A percentile compares a stretch with the other conserved stretches of the same genome.
phyloP scores from a whole-genome alignment of 140 eudicot species.

The Senecio squalidus region DNA sequence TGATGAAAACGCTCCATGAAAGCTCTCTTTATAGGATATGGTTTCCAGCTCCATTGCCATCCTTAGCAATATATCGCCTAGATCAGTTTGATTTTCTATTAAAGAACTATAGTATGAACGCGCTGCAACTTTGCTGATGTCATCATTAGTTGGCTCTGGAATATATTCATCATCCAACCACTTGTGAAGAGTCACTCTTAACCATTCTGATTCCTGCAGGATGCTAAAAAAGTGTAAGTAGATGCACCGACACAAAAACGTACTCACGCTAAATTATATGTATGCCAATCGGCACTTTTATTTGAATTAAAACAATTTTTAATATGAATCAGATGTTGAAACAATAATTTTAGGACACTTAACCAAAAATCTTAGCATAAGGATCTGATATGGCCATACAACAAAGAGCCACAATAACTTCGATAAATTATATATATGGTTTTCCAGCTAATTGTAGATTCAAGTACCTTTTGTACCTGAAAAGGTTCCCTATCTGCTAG shows the following conservation, averaged over 20 bases:
- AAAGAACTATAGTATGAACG: constrained; percentile 58
- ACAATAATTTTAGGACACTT: no score
- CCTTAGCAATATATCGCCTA: constrained; percentile 77
- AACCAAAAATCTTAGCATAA: background rate
- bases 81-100: constrained; percentile 53
- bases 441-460: background rate
- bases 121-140: constrained; percentile 81
- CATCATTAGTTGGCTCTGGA: constrained; percentile 78
- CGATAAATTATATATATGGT: background rate
- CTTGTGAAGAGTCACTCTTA: constrained; percentile 67
- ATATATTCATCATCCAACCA: constrained; percentile 94
- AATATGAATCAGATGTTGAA: no score
- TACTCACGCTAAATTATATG: background rate
- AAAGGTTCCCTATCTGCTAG: background rate
- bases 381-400: background rate
- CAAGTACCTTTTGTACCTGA: background rate
- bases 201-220: constrained; percentile 90
- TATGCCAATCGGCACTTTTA: no score
- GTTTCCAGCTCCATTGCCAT: constrained; percentile 76
- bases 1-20: constrained; percentile 91
- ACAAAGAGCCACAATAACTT: background rate
- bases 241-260: background rate
- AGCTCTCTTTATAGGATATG: constrained; percentile 84
- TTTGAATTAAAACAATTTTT: background rate
- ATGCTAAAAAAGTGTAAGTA: constrained; percentile 15